phyloP scores from a whole-genome alignment of 2,329 filamentous ascomycete genomes.

The Ilyonectria sp. region DNA sequence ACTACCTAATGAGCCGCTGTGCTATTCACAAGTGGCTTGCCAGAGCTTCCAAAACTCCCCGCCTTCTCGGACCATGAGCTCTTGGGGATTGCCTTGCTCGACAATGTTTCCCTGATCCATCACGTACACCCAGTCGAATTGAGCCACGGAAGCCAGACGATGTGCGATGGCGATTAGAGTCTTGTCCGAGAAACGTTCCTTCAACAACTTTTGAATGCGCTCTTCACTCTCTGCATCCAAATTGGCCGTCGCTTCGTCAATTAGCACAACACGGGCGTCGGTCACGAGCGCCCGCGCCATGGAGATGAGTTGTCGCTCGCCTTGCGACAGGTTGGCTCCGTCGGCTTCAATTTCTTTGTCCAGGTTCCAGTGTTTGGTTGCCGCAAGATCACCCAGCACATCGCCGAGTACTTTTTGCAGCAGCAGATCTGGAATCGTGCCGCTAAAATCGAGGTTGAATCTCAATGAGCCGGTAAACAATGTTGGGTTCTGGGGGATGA shows the following conservation, averaged over 20 bases:
- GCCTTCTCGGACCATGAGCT: not conserved
- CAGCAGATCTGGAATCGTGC: not conserved
- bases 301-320: slow-evolving; percentile 81
- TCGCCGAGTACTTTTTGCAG: not conserved
- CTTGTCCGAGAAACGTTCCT: slow-evolving; percentile 72
- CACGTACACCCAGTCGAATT: slow-evolving; percentile 81
- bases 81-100: slow-evolving; percentile 67
- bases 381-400: not conserved
- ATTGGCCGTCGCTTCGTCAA: slow-evolving; percentile 80
- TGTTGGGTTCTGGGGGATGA: slow-evolving; percentile 75
- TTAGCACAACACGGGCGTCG: slow-evolving; percentile 78
- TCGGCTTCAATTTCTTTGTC: slow-evolving; percentile 3
- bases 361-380: not conserved
- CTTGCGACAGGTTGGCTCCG: slow-evolving; percentile 66
- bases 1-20: too few relatives aligned
- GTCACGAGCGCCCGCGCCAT: slow-evolving; percentile 79
- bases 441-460: slow-evolving; percentile 67
- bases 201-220: slow-evolving; percentile 79
- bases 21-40: not conserved
- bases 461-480: slow-evolving; percentile 73
- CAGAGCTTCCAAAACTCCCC: slow-evolving; percentile 12
- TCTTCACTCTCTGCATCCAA: slow-evolving; percentile 82
- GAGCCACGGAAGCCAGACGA: slow-evolving; percentile 73
- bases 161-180: slow-evolving; percentile 79
- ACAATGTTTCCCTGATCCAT: slow-evolving; percentile 80